Conservation (phyloP, 1,139 yeast genomes). For the Arxiozyma bovina region DNA sequence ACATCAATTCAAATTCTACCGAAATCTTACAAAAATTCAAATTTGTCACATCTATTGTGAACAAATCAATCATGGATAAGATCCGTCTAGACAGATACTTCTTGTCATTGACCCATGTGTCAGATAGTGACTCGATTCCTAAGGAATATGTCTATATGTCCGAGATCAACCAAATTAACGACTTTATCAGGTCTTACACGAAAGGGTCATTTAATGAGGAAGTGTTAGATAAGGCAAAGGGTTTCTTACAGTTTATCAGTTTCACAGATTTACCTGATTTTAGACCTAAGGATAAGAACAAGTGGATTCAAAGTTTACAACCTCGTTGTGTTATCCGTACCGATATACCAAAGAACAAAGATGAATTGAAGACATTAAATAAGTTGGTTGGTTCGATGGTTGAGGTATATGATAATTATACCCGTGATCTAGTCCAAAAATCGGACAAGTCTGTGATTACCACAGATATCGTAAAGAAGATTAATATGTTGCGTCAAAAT, state of each 20-base stretch:
- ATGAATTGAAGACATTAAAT: constrained; percentile 24
- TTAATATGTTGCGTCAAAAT: constrained; percentile 44
- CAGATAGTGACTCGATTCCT: constrained; percentile 62
- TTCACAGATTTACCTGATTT: constrained; percentile 73
- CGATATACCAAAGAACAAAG: constrained; percentile 16
- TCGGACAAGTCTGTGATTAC: constrained; percentile 28
- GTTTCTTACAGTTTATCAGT: constrained; percentile 55
- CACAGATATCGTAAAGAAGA: constrained; percentile 61
- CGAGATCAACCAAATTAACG: constrained; percentile 76
- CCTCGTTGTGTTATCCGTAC: constrained; percentile 37
- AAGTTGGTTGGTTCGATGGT: constrained; percentile 30
- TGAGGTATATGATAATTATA: constrained; percentile 38
- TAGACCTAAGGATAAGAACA: constrained; percentile 45
- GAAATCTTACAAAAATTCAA: constrained; percentile 33
- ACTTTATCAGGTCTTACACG: constrained; percentile 46
- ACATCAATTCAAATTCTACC: constrained; percentile 15
- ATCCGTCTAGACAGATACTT: constrained; percentile 70
- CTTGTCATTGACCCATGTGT: constrained; percentile 74
- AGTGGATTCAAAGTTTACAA: constrained; percentile 41
- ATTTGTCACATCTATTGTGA: constrained; percentile 75
- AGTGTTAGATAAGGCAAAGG: constrained; percentile 43
- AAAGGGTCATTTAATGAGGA: constrained; percentile 37
- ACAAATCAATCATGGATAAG: constrained; percentile 74
- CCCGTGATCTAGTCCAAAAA: constrained; percentile 30
- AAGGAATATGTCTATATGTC: constrained; percentile 76